Conservation (phyloP, 2,329 filamentous ascomycete genomes). For the Thyridium curvatum region DNA sequence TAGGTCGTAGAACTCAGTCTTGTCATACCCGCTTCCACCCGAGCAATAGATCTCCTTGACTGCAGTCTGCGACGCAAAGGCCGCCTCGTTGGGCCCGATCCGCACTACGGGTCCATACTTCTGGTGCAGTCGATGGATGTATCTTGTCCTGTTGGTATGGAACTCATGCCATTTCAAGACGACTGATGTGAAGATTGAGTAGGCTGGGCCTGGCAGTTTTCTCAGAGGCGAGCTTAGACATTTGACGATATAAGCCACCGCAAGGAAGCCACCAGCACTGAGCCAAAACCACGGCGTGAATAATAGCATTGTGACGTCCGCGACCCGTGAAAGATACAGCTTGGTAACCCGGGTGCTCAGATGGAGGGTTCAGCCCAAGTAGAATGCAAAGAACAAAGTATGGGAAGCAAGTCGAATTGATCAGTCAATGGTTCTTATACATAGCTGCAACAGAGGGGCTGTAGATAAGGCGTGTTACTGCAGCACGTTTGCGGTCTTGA, state of each 20-base stretch:
- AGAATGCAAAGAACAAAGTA: no score
- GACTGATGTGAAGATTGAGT: constrained; percentile 43
- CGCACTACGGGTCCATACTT: constrained; percentile 52
- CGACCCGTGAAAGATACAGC: no score
- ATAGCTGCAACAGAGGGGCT: neutral
- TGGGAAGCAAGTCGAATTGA: no score
- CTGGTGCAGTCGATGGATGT: constrained; percentile 49
- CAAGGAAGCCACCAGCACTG: constrained; percentile 7
- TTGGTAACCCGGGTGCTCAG: no score
- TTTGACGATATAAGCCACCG: constrained; percentile 6
- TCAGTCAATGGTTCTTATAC: no score
- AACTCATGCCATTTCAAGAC: constrained; percentile 52
- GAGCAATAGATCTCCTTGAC: constrained; percentile 59
- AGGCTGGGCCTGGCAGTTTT: constrained; percentile 39
- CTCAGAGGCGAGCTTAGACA: constrained; percentile 29
- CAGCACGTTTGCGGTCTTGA: no score
- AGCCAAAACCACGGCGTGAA: constrained; percentile 7
- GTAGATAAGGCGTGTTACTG: no score
- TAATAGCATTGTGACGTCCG: constrained; percentile 9
- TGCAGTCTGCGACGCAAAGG: constrained; percentile 48
- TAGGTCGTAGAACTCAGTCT: constrained; percentile 57
- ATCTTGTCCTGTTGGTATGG: constrained; percentile 41
- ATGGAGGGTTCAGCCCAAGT: no score
- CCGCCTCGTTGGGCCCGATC: constrained; percentile 51
- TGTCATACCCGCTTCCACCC: constrained; percentile 57